A percentile compares a stretch with the other conserved stretches of the same genome.
These are phyloP conservation scores for Entoloma clypeatum DNA, from an alignment of 1,284 basidiomycete genomes.

Conservation along the genomic window DNA sequence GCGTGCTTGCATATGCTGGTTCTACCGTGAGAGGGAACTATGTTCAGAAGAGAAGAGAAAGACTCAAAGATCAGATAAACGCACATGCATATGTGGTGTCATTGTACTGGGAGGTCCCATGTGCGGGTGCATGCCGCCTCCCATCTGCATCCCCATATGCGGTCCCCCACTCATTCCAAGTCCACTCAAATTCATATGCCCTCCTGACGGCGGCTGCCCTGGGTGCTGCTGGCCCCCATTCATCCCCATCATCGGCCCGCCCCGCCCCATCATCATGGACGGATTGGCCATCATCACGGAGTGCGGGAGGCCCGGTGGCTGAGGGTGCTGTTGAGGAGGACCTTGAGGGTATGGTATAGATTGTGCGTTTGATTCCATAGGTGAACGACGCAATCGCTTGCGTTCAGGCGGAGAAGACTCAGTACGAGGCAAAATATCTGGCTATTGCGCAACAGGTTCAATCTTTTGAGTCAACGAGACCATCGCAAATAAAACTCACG, in stretches of 20 bases:
- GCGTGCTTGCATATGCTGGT: constrained; percentile 18
- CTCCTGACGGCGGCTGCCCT: constrained; percentile 29
- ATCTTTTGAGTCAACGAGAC: no score
- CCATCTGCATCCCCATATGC: constrained; percentile 19
- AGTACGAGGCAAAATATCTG: constrained; percentile 47
- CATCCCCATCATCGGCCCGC: constrained; percentile 15
- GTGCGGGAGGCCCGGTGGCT: constrained; percentile 27
- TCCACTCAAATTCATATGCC: constrained; percentile 19
- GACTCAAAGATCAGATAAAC: constrained; percentile 2
- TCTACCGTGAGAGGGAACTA: constrained; percentile 7
- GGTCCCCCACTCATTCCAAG: constrained; percentile 20
- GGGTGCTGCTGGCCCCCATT: constrained; percentile 13
- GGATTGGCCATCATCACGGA: constrained; percentile 14
- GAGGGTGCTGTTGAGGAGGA: constrained; percentile 28
- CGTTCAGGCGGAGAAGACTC: constrained; percentile 62
- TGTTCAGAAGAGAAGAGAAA: not conserved
- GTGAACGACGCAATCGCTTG: constrained; percentile 59
- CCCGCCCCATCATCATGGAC: constrained; percentile 16
- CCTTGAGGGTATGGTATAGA: constrained; percentile 23
- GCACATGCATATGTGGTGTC: constrained; percentile 36
- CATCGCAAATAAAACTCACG: constrained; percentile 32
- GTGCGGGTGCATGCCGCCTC: constrained; percentile 16
- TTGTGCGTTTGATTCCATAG: constrained; percentile 37
- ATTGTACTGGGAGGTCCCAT: constrained; percentile 30
- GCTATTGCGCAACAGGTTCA: no score